Base-by-base conservation (phyloP, 306 rosid genomes). In the Cyclanthera cordifolia region DNA sequence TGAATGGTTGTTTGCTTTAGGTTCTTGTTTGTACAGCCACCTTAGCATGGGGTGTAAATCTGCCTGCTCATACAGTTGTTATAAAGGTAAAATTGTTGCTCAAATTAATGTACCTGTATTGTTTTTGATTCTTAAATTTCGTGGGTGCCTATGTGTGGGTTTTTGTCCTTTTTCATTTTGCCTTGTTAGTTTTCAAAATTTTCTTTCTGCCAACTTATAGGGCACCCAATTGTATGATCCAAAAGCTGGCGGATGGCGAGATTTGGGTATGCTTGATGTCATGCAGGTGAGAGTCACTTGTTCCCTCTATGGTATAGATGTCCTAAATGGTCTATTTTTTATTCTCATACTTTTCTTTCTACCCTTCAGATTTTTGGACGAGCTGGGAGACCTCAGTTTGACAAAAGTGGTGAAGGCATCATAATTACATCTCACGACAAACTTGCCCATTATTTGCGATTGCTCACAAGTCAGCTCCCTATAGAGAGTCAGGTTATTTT, bases 21-120 rank as follows among this genome's bases (percentile, higher is more conserved):
- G 97, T 89, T 49, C 98, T 92, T 77, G 98, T 92, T 73, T 92
- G 96, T 79, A 92, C 98, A 16, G 98, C 96, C 79, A 92, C 96
- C 50, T 74, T 92, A 87, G 98, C 98, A 60, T 92, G 98, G 98
- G 98, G 98, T 66, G 98, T 92, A 74, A 92, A 92, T 80, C 87
- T 92, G 53, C 96, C 98, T 24, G 98, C 98, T 76, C 98, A 92
- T 83, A 92, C 98, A 13, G 98, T 92, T 80, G 93, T 92, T 77
- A 89, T 92, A 68, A 92, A 92, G 97, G 97, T 92, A 65, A 43
- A 43, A 63, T 37, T 19, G 27, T 75, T 80, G 86, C 71, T 58
- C 30, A 6, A 28, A 34, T 46, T 55, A 4, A 16, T 39, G 53
- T 19, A 21, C 12, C 3, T 11, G 28, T 41, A 41, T 41, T 63